phyloP scores from a whole-genome alignment of 108 stramenopile genomes.

The Chaetoceros muelleri region DNA sequence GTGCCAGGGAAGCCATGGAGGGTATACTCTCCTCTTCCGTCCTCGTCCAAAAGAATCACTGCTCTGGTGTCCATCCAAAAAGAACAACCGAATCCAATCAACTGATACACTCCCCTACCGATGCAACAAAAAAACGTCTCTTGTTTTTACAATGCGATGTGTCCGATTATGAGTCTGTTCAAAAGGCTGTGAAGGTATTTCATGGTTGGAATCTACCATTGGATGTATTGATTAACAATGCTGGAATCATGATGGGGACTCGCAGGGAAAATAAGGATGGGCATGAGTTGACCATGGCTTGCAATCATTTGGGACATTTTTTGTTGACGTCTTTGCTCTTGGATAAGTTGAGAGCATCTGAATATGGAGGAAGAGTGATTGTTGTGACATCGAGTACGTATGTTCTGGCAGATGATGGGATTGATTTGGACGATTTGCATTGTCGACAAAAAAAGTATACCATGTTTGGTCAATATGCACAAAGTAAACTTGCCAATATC shows the following conservation, averaged over 20 bases:
- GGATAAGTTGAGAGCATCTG: conserved; percentile 19
- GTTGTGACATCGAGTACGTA: conserved; percentile 40
- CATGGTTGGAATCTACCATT: conserved; percentile 1
- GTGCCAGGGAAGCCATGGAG: conserved; percentile 43
- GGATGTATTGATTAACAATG: conserved; percentile 77
- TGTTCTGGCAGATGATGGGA: conserved; percentile 20
- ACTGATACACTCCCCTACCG: conserved; percentile 1
- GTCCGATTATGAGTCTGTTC: conserved; percentile 37
- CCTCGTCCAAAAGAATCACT: conserved; percentile 1
- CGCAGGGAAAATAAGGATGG: conserved; percentile 44
- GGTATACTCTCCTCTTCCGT: conserved; percentile 16
- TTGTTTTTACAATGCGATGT: conserved; percentile 48
- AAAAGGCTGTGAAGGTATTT: conserved; percentile 12
- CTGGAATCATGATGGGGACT: conserved; percentile 72
- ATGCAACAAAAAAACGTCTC: conserved; percentile 12
- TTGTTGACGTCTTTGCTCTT: conserved; percentile 54
- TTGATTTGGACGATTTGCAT: conserved; percentile 61
- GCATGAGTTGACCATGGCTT: conserved; percentile 70
- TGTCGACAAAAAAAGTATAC: conserved; percentile 46
- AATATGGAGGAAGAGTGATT: conserved; percentile 15
- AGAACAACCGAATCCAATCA: not conserved
- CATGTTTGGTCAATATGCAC: conserved; percentile 80
- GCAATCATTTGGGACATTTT: conserved; percentile 85
- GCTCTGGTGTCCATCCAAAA: not conserved
- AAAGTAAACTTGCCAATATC: conserved; percentile 81